These are phyloP conservation scores for Gyrodon lividus DNA, from an alignment of 768 basidiomycete species.

Conservation along the genomic window DNA sequence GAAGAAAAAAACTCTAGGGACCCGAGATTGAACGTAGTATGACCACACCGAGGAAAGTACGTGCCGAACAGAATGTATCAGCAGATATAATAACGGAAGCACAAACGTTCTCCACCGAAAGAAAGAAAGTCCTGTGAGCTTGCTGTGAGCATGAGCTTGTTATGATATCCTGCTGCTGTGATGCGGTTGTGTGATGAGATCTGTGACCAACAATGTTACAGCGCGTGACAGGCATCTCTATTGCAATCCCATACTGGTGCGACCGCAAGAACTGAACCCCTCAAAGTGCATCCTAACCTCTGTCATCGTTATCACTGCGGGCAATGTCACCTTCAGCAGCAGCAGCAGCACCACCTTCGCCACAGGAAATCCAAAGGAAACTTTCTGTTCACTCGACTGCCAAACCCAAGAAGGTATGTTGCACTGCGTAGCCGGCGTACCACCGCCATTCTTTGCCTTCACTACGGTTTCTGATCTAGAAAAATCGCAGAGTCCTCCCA, in stretches of 20 bases:
- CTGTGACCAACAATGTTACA: neutral
- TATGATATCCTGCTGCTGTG: too few relatives aligned
- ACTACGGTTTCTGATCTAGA: conserved; percentile 16
- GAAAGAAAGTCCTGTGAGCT: too few relatives aligned
- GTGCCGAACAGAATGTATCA: too few relatives aligned
- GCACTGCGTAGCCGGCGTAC: neutral
- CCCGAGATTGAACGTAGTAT: too few relatives aligned
- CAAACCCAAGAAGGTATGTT: conserved; percentile 47
- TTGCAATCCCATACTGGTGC: too few relatives aligned
- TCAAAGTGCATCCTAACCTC: conserved; percentile 14
- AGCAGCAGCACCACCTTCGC: conserved; percentile 68
- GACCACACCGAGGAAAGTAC: too few relatives aligned
- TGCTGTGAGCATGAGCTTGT: too few relatives aligned
- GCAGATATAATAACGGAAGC: too few relatives aligned
- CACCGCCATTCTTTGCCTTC: neutral
- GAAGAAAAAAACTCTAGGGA: too few relatives aligned
- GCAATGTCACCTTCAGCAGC: conserved; percentile 30
- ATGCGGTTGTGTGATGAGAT: neutral
- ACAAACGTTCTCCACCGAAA: too few relatives aligned
- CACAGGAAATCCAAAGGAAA: conserved; percentile 84
- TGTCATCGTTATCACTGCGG: neutral
- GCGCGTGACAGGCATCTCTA: neutral
- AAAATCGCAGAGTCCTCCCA: conserved; percentile 29
- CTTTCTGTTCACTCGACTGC: conserved; percentile 72
- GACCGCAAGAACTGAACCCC: conserved; percentile 6